Evolutionary conservation across 169 alveolate species (phyloP), one percentile per base, ranked within the genome.

Genomic region (Plasmodium vivax): DNA sequence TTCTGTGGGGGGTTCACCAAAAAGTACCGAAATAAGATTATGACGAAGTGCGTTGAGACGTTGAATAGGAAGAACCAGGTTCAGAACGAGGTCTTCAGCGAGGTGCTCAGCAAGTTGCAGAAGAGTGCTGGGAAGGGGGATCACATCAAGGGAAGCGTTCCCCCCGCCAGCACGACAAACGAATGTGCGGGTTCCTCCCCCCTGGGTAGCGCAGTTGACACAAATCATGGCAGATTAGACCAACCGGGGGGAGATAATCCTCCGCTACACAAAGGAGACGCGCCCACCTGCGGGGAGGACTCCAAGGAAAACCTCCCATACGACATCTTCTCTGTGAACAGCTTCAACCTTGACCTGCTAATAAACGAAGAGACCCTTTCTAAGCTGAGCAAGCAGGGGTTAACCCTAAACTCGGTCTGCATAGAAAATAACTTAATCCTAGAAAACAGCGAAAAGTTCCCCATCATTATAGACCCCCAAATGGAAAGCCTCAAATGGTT

Each of bases 381-480:
- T 45, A 97, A 97, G 92, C 97, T 99, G 98, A 98, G 97, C 93
- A 97, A 97, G 83, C 98, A 98, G 82, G 98, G 98, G 62, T 96
- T 99, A 83, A 99, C 99, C n/a, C 97, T 99, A 71, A 99, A 99
- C 95, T 97, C 98, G 16, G 99, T 98, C 10, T 97, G 99, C 58
- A 96, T 98, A 58, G 99, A 98, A 96, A 99, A 98, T 95, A 99
- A 99, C 43, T 98, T 99, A 6, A 99, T 98, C 85, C 94, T 98
- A 72, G 98, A 99, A 81, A 97, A 97, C 92, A 97, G 99, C 74
- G 99, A 98, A 87, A 98, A 99, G 56, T 99, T 98, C 97, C 98
- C 99, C 36, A 96, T 99, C 82, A 98, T 99, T 96, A 98, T 99
- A 85, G 99, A 99, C 83, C 99, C 99, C 8, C 99, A 99, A 96